phyloP scores from a whole-genome alignment of 1,284 basidiomycete genomes.

The Fistulinella cinereoalba region DNA sequence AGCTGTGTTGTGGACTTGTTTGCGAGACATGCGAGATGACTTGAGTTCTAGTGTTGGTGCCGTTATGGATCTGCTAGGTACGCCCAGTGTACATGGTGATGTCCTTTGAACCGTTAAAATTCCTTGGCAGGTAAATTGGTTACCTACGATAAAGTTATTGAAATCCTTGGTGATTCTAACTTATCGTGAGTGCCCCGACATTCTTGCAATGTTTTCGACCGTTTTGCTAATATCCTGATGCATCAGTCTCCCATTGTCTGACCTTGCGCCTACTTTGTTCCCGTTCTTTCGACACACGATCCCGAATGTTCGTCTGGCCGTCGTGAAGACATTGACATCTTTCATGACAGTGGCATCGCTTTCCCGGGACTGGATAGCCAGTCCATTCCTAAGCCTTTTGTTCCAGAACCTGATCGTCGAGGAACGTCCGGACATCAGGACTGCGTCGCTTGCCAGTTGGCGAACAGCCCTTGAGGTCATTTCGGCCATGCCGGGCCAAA shows the following conservation, averaged over 20 bases:
- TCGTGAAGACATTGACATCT: conserved; percentile 85
- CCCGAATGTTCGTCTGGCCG: conserved; percentile 87
- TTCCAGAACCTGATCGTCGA: conserved; percentile 96
- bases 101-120: neutral
- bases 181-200: conserved; percentile 71
- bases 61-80: conserved; percentile 95
- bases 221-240: conserved; percentile 8
- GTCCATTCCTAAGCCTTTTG: conserved; percentile 78
- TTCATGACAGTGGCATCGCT: conserved; percentile 81
- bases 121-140: conserved; percentile 69
- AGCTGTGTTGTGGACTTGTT: conserved; percentile 87
- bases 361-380: conserved; percentile 80
- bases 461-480: conserved; percentile 63
- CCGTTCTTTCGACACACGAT: conserved; percentile 99
- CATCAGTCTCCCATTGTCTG: conserved; percentile 58
- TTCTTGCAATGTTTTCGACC: conserved; percentile 1
- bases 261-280: conserved; percentile 85
- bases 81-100: conserved; percentile 12
- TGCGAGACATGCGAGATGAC: conserved; percentile 94
- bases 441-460: conserved; percentile 81
- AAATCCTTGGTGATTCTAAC: conserved; percentile 64
- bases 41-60: conserved; percentile 94
- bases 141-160: conserved; percentile 75
- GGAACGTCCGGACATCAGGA: conserved; percentile 83
- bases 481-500: conserved; percentile 43